Percentiles rank a stretch among this genome's conserved stretches.
Conservation (phyloP, 768 basidiomycete genomes). For the Lentinula guzmanii region DNA sequence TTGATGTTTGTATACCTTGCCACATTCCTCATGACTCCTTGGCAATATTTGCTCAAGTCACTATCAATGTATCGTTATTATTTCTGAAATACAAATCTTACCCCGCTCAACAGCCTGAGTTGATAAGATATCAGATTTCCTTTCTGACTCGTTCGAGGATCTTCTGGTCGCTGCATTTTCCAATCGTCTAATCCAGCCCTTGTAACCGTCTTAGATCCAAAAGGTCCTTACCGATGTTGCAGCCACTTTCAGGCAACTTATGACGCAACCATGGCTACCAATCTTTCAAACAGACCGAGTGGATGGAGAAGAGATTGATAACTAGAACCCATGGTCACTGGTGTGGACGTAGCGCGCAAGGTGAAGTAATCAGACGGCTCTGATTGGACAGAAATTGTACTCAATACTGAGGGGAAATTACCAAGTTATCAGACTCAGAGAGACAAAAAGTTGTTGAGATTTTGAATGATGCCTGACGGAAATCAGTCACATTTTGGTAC, state of each 20-base stretch:
- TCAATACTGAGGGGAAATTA: not conserved
- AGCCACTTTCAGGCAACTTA: conserved; percentile 40
- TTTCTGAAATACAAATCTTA: not conserved
- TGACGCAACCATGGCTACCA: conserved; percentile 37
- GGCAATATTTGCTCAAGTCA: not conserved
- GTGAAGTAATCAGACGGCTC: not conserved
- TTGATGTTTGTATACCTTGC: not conserved
- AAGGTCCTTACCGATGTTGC: conserved; percentile 27
- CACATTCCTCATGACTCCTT: not conserved
- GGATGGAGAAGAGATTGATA: conserved; percentile 16
- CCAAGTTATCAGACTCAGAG: not conserved
- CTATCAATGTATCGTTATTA: not conserved
- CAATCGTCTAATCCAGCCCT: conserved; percentile 37
- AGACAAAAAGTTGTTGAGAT: conserved; percentile 15
- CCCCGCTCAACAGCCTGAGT: conserved; percentile 1
- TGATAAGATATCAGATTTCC: conserved; percentile 5
- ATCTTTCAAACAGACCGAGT: conserved; percentile 28
- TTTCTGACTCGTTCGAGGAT: conserved; percentile 8
- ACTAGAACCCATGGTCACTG: not conserved
- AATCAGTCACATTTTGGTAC: conserved; percentile 30
- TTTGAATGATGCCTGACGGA: conserved; percentile 31
- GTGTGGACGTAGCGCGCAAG: not conserved
- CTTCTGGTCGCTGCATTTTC: conserved; percentile 39
- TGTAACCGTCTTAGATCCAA: conserved; percentile 28
- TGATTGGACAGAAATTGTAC: not conserved